phyloP scores from a whole-genome alignment of 2,329 filamentous ascomycete species.

The Mycosphaerella arachidis region DNA sequence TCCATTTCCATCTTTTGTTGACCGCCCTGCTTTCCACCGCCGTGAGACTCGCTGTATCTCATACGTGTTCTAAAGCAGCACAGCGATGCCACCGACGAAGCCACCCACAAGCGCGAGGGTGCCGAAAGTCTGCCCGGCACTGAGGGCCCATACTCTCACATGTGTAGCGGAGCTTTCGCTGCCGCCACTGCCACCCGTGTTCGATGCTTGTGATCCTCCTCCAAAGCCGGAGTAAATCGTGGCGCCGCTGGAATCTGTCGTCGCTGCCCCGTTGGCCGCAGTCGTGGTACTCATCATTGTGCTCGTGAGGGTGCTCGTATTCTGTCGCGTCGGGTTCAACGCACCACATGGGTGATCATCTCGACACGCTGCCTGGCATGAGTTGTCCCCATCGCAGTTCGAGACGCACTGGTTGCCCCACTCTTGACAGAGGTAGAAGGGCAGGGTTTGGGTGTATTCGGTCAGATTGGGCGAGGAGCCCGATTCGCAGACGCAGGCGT shows the following conservation, averaged over 20 bases:
- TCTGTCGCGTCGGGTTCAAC: constrained; percentile 56
- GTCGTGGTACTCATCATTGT: constrained; percentile 37
- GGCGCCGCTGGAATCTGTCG: constrained; percentile 29
- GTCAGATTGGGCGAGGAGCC: constrained; percentile 65
- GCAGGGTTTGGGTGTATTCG: constrained; percentile 73
- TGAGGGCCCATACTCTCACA: constrained; percentile 40
- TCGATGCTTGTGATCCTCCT: constrained; percentile 23
- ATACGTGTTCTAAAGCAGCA: constrained; percentile 27
- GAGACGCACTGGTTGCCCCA: constrained; percentile 61
- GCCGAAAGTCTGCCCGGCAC: constrained; percentile 54
- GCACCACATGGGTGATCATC: constrained; percentile 70
- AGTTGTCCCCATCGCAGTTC: constrained; percentile 51
- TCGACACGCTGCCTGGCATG: constrained; percentile 59
- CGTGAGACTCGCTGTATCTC: background rate
- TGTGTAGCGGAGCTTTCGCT: constrained; percentile 15
- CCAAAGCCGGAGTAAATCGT: constrained; percentile 44
- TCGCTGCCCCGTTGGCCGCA: constrained; percentile 33
- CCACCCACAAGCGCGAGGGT: constrained; percentile 51
- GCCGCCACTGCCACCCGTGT: constrained; percentile 28
- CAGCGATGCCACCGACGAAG: constrained; percentile 55
- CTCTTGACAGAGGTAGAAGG: constrained; percentile 70
- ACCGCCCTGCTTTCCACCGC: background rate
- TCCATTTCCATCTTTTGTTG: background rate
- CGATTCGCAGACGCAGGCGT: constrained; percentile 67
- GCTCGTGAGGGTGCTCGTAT: constrained; percentile 50